Evolutionary conservation across 768 basidiomycete species (phyloP).

Genomic region (Dendrothele bispora): DNA sequence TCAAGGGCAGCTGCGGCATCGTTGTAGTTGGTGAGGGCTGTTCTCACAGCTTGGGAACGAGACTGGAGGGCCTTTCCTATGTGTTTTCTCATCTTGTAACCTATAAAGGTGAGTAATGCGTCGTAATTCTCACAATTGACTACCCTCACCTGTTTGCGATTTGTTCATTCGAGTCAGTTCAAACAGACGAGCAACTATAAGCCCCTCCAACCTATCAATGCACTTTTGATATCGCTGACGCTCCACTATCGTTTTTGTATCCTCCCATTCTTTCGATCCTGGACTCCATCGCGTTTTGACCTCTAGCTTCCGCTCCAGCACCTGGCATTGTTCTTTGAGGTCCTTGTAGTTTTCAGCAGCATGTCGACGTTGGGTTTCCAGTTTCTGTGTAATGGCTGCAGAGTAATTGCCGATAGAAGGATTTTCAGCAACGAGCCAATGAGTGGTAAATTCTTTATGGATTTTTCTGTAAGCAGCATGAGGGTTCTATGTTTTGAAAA

Average conservation of each 20-base stretch:
- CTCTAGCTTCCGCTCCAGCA: constrained; percentile 6
- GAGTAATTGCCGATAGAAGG: neutral
- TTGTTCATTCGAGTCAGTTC: constrained; percentile 15
- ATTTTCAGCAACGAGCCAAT: neutral
- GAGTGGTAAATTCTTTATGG: neutral
- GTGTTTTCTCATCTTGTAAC: constrained; percentile 16
- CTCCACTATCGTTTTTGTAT: constrained; percentile 1
- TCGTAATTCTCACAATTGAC: no score
- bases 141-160: constrained; percentile 14
- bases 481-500: no score
- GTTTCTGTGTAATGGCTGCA: neutral
- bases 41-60: constrained; percentile 16
- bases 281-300: constrained; percentile 6
- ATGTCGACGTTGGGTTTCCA: constrained; percentile 4
- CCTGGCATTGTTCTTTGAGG: constrained; percentile 5
- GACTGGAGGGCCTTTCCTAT: constrained; percentile 13
- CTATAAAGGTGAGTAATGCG: no score
- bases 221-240: constrained; percentile 7
- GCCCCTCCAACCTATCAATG: constrained; percentile 6
- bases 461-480: neutral
- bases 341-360: constrained; percentile 7
- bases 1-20: constrained; percentile 8
- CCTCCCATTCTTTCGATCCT: constrained; percentile 5
- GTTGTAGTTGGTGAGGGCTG: constrained; percentile 18
- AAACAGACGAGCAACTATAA: constrained; percentile 9